phyloP scores from a whole-genome alignment of 768 basidiomycete genomes.

The Lentinula sp. region DNA sequence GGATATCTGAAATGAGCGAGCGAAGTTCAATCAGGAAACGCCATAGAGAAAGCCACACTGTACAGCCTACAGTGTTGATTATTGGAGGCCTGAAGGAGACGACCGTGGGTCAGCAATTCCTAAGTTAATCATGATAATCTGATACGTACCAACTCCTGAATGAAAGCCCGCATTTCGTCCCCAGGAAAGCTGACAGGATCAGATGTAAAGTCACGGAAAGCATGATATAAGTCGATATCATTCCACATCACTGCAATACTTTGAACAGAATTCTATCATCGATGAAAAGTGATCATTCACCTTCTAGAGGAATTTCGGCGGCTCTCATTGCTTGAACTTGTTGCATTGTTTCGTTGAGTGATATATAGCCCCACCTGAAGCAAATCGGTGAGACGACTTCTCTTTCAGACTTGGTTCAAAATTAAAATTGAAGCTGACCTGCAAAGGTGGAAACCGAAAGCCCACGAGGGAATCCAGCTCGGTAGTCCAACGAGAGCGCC shows the following conservation, averaged over 20 bases:
- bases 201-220: slow-evolving; percentile 61
- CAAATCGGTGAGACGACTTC: neutral
- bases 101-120: neutral
- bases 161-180: slow-evolving; percentile 48
- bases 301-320: slow-evolving; percentile 75
- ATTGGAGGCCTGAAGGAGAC: slow-evolving; percentile 27
- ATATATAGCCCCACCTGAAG: slow-evolving; percentile 26
- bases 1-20: slow-evolving; percentile 40
- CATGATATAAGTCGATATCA: slow-evolving; percentile 70
- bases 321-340: slow-evolving; percentile 54
- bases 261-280: neutral
- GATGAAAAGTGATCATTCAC: slow-evolving; percentile 17
- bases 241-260: slow-evolving; percentile 63
- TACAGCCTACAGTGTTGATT: slow-evolving; percentile 38
- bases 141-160: slow-evolving; percentile 44
- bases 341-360: slow-evolving; percentile 50
- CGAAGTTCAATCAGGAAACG: neutral
- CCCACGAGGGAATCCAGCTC: slow-evolving; percentile 69
- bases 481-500: slow-evolving; percentile 61
- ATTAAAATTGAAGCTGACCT: slow-evolving; percentile 26
- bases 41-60: neutral
- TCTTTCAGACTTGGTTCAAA: neutral
- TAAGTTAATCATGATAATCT: too few relatives aligned
- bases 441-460: slow-evolving; percentile 75
- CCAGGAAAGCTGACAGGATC: slow-evolving; percentile 60